Evolutionary conservation across 139 green algal genomes (phyloP).

Genomic region (Chlorella vulgaris): DNA sequence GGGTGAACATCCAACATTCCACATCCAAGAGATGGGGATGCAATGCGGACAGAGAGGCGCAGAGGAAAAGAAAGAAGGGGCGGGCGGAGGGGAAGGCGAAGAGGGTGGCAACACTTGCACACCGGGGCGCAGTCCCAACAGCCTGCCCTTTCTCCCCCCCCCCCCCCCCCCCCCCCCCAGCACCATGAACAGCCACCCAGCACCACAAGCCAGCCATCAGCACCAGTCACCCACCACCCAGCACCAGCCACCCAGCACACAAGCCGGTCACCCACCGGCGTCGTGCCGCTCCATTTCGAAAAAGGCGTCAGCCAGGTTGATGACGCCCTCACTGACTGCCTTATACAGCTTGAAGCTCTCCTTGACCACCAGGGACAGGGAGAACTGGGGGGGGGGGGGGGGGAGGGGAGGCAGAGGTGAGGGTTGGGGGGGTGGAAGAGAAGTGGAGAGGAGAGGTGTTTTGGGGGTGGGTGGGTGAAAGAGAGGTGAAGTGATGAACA

Average conservation of each 20-base stretch:
- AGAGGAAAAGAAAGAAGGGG: no score
- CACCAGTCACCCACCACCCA: background rate
- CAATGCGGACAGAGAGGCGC: no score
- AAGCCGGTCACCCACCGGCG: slow-evolving; percentile 54
- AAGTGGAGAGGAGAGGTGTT: background rate
- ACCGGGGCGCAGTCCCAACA: background rate
- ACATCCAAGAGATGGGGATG: no score
- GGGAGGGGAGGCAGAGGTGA: background rate
- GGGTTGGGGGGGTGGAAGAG: background rate
- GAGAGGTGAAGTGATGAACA: background rate
- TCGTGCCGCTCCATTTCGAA: slow-evolving; percentile 91
- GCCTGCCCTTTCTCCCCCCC: background rate
- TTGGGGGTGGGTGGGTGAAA: background rate
- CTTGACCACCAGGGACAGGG: slow-evolving; percentile 42
- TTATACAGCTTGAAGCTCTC: slow-evolving; percentile 75
- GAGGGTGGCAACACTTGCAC: background rate
- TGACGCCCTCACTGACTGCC: slow-evolving; percentile 89
- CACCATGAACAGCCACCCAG: background rate
- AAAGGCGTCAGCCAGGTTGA: slow-evolving; percentile 94
- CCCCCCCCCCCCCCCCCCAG: no score
- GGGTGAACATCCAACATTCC: no score
- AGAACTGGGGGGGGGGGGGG: slow-evolving; percentile 12
- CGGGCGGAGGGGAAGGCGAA: no score
- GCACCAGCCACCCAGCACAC: background rate
- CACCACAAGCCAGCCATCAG: background rate